Base-by-base conservation (phyloP, 257 asterid species). In the Datura wrightii region DNA sequence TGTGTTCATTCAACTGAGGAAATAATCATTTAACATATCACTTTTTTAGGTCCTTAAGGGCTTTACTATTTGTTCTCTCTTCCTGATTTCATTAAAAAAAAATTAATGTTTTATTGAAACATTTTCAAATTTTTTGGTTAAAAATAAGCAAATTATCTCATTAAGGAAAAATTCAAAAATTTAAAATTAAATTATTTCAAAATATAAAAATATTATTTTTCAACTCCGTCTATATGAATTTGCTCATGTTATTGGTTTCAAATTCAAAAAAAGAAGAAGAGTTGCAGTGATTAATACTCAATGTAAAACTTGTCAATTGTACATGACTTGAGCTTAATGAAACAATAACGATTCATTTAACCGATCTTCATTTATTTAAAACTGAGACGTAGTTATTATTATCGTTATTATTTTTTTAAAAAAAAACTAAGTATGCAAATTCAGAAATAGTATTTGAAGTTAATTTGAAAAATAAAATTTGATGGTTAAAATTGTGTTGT, bases 11-110 rank as follows among this genome's bases (percentile, higher is more conserved):
- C 60, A 6, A 31, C 81, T 50, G 56, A 24, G n/a, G 3, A 74
- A 74, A 46, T n/a, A 72, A 72, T 72, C 56, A 72, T 72, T 72
- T 72, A 56, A 15, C 56, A 19, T 72, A 5, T 72, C 56, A n/a
- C 80, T n/a, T 18, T 7, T 18, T 39, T 65, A 34, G 10, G 79
- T 14, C 10, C 34, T 70, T 5, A 42, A 42, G 55, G 54, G 55
- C 42, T 70, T 70, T 70, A 39, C 31, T 15, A 2, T n/a, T 18
- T 15, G 4, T n/a, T 18, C 36, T 42, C 55, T 70, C 16, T 8
- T 8, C 16, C 16, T 42, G 55, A 18, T 41, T 44, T 42, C 37
- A 70, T 9, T 42, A 18, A 10, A 41, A 42, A 42, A 70, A 42
- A 18, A 4, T 18, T 42, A 34, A 65, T 65, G 37, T 18, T 41